A percentile compares a stretch with the other conserved stretches of the same genome.
Evolutionary conservation across 129 eudicot genomes (phyloP).

Genomic region (Helianthus tuberosus): DNA sequence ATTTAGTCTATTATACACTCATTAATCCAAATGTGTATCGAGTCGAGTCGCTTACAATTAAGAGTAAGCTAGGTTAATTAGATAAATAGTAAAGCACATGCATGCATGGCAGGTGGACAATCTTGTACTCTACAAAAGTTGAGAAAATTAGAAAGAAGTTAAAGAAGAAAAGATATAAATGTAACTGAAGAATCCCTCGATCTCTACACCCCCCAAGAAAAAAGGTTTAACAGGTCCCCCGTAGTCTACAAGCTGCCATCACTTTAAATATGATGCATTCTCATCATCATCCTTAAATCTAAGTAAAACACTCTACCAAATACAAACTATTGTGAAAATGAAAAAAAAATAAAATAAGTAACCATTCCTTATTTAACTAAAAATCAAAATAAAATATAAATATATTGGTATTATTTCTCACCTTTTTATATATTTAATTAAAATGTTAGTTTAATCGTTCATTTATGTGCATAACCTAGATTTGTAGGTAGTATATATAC

Average conservation of each 20-base stretch:
- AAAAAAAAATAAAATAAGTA: too few relatives aligned
- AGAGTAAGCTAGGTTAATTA: background rate
- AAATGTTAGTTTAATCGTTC: too few relatives aligned
- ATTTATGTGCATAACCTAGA: too few relatives aligned
- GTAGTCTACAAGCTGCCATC: constrained; percentile 20
- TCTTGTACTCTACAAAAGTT: constrained; percentile 90
- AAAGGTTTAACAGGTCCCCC: constrained; percentile 38
- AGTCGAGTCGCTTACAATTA: background rate
- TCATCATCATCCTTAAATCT: constrained; percentile 36
- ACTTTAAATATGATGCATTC: constrained; percentile 40
- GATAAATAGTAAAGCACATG: constrained; percentile 15
- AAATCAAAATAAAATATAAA: too few relatives aligned
- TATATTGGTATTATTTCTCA: background rate
- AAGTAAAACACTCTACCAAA: constrained; percentile 1
- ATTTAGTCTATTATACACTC: too few relatives aligned
- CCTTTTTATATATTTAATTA: constrained; percentile 8
- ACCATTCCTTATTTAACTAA: too few relatives aligned
- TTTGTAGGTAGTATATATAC: too few relatives aligned
- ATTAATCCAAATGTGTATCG: too few relatives aligned
- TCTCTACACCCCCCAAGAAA: constrained; percentile 23
- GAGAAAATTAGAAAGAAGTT: constrained; percentile 28
- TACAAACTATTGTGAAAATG: background rate
- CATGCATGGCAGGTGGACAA: constrained; percentile 63
- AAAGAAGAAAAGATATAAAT: constrained; percentile 13
- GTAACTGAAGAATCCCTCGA: constrained; percentile 32